These are phyloP conservation scores for Waitea zeae DNA, from an alignment of 1,284 basidiomycete species.

Conservation along the genomic window DNA sequence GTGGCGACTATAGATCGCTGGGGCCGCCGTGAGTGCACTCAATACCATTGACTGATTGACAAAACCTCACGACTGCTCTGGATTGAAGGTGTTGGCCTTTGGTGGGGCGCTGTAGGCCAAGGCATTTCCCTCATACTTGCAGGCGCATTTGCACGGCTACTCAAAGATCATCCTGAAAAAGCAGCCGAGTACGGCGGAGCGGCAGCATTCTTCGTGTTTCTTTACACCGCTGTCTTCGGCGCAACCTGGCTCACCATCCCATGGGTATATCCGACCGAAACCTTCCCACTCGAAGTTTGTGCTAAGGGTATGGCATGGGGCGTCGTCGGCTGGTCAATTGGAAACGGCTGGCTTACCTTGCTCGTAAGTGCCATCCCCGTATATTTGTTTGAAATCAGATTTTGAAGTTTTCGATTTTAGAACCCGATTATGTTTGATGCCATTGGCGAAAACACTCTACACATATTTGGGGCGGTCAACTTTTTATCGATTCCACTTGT, in stretches of 20 bases:
- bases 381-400: slow-evolving; percentile 8
- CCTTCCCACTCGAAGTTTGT: slow-evolving; percentile 40
- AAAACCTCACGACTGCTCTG: too few species aligned
- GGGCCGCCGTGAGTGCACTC: slow-evolving; percentile 27
- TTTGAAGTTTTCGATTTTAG: too few species aligned
- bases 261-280: slow-evolving; percentile 24
- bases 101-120: slow-evolving; percentile 17
- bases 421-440: slow-evolving; percentile 19
- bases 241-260: slow-evolving; percentile 45
- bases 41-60: too few species aligned
- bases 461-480: slow-evolving; percentile 28
- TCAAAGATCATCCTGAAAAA: slow-evolving; percentile 20
- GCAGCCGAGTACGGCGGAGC: slow-evolving; percentile 25
- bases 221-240: slow-evolving; percentile 28
- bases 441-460: slow-evolving; percentile 21
- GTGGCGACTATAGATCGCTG: slow-evolving; percentile 28
- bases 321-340: slow-evolving; percentile 32
- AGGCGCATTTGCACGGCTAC: slow-evolving; percentile 22
- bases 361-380: too few species aligned
- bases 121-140: slow-evolving; percentile 23
- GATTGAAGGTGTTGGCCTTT: too few species aligned
- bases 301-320: slow-evolving; percentile 33
- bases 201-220: slow-evolving; percentile 28
- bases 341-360: slow-evolving; percentile 22
- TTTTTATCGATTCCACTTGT: slow-evolving; percentile 29